Percentiles rank a stretch among this genome's conserved stretches.
Conservation (phyloP, 177 flowering plant species). For the Vitis hybrid region DNA sequence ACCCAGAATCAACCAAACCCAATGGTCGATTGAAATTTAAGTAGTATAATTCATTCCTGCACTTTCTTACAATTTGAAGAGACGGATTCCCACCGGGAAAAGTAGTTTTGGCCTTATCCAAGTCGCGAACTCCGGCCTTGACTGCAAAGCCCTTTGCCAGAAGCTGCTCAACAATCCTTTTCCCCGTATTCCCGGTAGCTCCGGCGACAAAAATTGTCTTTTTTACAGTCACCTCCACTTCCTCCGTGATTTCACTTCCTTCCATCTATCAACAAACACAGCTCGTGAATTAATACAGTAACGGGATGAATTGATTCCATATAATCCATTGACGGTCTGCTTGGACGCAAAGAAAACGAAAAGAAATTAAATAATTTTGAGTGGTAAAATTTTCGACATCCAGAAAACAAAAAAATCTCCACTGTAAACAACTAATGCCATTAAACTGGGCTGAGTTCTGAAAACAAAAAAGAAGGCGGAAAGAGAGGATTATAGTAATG, state of each 20-base stretch:
- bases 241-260: slow-evolving; percentile 44
- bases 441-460: not conserved
- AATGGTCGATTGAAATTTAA: not conserved
- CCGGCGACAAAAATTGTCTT: slow-evolving; percentile 94
- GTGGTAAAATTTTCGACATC: too few relatives aligned
- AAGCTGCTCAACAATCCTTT: slow-evolving; percentile 86
- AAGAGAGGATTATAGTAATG: not conserved
- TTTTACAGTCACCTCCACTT: slow-evolving; percentile 20
- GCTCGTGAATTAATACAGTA: not conserved
- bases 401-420: too few relatives aligned
- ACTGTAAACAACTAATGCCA: not conserved
- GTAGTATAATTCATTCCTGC: too few relatives aligned
- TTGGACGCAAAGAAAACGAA: not conserved
- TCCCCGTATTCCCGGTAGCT: slow-evolving; percentile 87
- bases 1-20: not conserved
- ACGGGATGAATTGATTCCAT: not conserved
- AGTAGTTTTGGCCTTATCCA: slow-evolving; percentile 58
- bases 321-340: not conserved
- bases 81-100: slow-evolving; percentile 49
- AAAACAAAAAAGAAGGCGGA: not conserved
- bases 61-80: slow-evolving; percentile 67
- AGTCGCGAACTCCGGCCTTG: slow-evolving; percentile 85
- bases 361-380: not conserved
- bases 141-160: slow-evolving; percentile 79
- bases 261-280: slow-evolving; percentile 52